Conservation (phyloP, 352 stramenopile genomes). For the Phytophthora idaei region DNA sequence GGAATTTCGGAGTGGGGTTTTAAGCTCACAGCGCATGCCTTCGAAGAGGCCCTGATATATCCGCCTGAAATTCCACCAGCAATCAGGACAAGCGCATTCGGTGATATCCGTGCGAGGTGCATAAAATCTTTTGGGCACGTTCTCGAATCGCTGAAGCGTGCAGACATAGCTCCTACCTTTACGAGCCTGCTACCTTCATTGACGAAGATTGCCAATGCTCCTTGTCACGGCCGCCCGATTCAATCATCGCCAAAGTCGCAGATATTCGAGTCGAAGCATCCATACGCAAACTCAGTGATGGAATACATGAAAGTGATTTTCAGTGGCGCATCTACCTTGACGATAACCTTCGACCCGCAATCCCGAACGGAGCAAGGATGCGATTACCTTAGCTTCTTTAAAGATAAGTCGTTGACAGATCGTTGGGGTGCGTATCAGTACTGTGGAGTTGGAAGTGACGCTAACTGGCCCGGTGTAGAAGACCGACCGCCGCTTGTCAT, state of each 20-base stretch:
- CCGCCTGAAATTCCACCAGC: constrained; percentile 63
- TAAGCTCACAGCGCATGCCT: constrained; percentile 75
- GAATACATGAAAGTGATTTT: constrained; percentile 86
- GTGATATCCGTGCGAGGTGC: constrained; percentile 62
- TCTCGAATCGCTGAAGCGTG: constrained; percentile 29
- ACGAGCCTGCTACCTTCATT: constrained; percentile 41
- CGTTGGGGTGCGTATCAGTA: constrained; percentile 72
- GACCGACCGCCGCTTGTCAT: constrained; percentile 76
- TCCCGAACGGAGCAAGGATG: constrained; percentile 69
- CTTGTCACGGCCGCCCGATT: constrained; percentile 50
- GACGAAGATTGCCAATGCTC: constrained; percentile 49
- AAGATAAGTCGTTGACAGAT: constrained; percentile 71
- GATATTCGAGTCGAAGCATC: constrained; percentile 86
- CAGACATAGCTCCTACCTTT: constrained; percentile 19
- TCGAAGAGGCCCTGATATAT: constrained; percentile 53
- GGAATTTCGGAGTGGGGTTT: constrained; percentile 78
- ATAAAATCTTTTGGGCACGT: constrained; percentile 57
- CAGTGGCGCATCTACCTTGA: constrained; percentile 59
- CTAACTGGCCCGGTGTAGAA: constrained; percentile 82
- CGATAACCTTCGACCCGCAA: constrained; percentile 75
- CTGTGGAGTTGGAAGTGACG: constrained; percentile 60
- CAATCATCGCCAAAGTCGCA: constrained; percentile 58
- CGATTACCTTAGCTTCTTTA: constrained; percentile 89
- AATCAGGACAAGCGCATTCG: constrained; percentile 44
- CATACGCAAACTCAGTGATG: constrained; percentile 81